Percentiles rank a stretch among this genome's conserved stretches.
These are phyloP conservation scores for Stylonectria norvegica DNA, from an alignment of 2,329 filamentous ascomycete species.

Conservation along the genomic window DNA sequence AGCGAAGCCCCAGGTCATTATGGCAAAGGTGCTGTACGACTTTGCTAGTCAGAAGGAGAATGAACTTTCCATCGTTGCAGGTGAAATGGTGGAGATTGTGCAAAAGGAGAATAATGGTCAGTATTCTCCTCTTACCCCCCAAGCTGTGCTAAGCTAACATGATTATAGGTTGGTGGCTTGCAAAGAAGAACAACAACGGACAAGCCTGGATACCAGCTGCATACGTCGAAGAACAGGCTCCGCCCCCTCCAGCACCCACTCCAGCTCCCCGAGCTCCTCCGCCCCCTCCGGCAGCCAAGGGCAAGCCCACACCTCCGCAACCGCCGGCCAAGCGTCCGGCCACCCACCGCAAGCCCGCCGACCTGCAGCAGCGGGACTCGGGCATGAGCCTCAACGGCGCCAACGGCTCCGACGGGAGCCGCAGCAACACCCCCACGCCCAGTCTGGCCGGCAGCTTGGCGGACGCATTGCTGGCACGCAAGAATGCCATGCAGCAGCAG, in stretches of 20 bases:
- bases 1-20: constrained; percentile 73
- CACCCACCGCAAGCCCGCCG: constrained; percentile 66
- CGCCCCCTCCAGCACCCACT: constrained; percentile 58
- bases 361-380: constrained; percentile 68
- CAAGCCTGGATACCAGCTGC: constrained; percentile 93
- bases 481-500: constrained; percentile 71
- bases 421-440: constrained; percentile 68
- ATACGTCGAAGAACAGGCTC: constrained; percentile 82
- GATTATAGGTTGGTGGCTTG: constrained; percentile 86
- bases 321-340: constrained; percentile 79
- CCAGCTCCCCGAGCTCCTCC: constrained; percentile 62
- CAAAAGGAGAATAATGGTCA: constrained; percentile 93
- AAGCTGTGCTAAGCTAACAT: constrained; percentile 30
- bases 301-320: constrained; percentile 70
- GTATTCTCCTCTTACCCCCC: constrained; percentile 26
- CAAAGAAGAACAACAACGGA: constrained; percentile 60
- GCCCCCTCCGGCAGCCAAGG: constrained; percentile 53
- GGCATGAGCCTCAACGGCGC: constrained; percentile 58
- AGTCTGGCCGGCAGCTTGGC: constrained; percentile 72
- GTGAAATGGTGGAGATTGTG: constrained; percentile 82
- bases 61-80: constrained; percentile 75
- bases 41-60: constrained; percentile 82
- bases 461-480: constrained; percentile 72
- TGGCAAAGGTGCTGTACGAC: constrained; percentile 88
- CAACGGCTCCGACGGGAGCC: constrained; percentile 58